Base-by-base conservation (phyloP, 768 basidiomycete species). In the Leccinum broughii region DNA sequence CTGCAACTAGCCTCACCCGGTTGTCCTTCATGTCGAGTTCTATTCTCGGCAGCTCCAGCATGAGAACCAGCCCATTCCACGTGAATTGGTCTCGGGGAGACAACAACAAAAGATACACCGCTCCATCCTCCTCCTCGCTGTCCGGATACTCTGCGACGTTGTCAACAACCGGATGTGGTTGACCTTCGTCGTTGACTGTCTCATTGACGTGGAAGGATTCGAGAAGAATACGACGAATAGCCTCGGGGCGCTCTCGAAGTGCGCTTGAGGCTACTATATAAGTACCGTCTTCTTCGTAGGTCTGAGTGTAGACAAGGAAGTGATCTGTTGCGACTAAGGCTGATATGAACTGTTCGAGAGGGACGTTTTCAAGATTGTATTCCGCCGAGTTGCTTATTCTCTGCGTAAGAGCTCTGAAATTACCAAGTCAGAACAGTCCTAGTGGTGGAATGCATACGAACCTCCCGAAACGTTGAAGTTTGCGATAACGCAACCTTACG, bases 351-450 rank as follows among this genome's bases (percentile, higher is more conserved):
- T 81, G 80, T 55, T 90, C 89, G 59, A 95, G 77, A 48, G 88
- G 80, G 39, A 88, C 77, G 57, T 85, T 80, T 60, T 93, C 90
- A 34, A 98, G 80, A 60, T 80, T 84, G 68, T 95, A 98, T 72
- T 97, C 95, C 1, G 93, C 91, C 6, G 95, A 92, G 73, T 95
- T 97, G 68, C 91, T 90, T 77, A 95, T 95, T 51, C 93, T 85
- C 66, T 93, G 92, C 0, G 91, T 89, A 50, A 90, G 78, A 4
- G 84, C 85, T 62, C 88, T 90, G 51, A 10, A 60, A 17, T 48
- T 60, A 26, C 37, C 46, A 41, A 52, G 39, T 53, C 50, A 66
- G 60, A 53, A 56, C 52, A 13, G 30, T 54, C 49, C 49, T 53
- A 22, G 39, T 34, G 44, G 22, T 28, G 26, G 24, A n/a, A 20